Evolutionary conservation across 306 rosid species (phyloP).

Genomic region (Erythrophleum fordii): DNA sequence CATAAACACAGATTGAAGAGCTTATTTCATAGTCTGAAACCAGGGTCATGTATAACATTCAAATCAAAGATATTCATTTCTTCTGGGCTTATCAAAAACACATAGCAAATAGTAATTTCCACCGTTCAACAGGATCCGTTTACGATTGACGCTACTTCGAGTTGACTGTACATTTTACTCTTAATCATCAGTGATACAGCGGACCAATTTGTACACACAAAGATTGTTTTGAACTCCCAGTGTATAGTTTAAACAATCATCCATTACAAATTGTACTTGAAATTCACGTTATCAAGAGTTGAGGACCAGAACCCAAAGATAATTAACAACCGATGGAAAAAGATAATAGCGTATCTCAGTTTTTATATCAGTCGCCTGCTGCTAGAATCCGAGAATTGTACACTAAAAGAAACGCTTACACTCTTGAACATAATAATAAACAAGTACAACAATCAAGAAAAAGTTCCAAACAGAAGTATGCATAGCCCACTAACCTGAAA

Average conservation of each 20-base stretch:
- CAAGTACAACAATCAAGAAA: background rate
- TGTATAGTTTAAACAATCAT: background rate
- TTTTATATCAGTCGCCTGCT: background rate
- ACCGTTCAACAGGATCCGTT: background rate
- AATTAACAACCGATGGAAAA: background rate
- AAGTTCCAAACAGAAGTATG: background rate
- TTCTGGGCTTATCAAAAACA: background rate
- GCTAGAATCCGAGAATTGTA: background rate
- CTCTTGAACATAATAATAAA: background rate
- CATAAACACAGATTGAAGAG: background rate
- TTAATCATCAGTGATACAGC: no score
- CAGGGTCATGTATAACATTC: background rate
- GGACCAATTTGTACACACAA: background rate
- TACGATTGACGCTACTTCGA: background rate
- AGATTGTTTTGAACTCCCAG: background rate
- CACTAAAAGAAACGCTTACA: background rate
- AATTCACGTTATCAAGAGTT: background rate
- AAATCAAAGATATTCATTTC: background rate
- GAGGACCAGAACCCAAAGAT: background rate
- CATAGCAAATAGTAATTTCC: background rate
- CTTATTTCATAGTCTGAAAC: background rate
- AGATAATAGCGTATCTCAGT: background rate
- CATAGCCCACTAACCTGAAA: conserved; percentile 59
- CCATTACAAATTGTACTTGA: background rate
- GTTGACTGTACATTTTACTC: background rate